Evolutionary conservation across 805 yeast species (phyloP), one percentile per base, ranked within the genome.

Genomic region (Candida ponderosae): DNA sequence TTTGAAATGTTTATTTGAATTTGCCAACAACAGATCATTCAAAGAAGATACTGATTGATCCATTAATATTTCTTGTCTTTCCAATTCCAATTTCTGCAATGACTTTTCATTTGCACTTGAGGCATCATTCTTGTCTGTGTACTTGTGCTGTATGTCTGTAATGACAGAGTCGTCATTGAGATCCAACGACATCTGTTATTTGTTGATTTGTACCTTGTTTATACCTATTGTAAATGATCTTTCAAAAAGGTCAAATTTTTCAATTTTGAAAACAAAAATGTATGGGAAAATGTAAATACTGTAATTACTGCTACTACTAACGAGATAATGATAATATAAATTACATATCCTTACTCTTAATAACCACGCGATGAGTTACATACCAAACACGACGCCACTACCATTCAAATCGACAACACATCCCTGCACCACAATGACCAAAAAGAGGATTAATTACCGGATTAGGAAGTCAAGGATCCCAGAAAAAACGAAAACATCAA

Each of bases 1-100:
- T 19, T 54, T 50, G 2, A 74, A 63, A 0, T 81, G 77, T 31
- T 62, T 45, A 2, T 61, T 50, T 5, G 56, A 36, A 45, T 64
- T 66, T 9, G 48, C 42, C 13, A 43, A 39, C 2, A 68, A 41
- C 0, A 63, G 26, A 0, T 45, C 45, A 11, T 59, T 45, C 31
- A 66, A 38, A 18, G 52, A 53, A 2, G 38, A 28, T 9, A 50
- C 36, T 19, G 55, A 56, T 36, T 62, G 58, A 11, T 46, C 47
- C 26, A 53, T 42, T 6, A 63, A 41, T 6, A 62, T 30, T 26
- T 48, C 40, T 30, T 57, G 52, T 20, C 55, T 43, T 23, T 53
- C 44, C n/a, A 45, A n/a, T 34, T 62, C 55, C 5, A 58, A 42
- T 31, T 52, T 34, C 17, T 34, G 10, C 18, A n/a, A n/a, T n/a